phyloP scores from a whole-genome alignment of 2,329 filamentous ascomycete species.

The Sphaerostilbella broomeana region DNA sequence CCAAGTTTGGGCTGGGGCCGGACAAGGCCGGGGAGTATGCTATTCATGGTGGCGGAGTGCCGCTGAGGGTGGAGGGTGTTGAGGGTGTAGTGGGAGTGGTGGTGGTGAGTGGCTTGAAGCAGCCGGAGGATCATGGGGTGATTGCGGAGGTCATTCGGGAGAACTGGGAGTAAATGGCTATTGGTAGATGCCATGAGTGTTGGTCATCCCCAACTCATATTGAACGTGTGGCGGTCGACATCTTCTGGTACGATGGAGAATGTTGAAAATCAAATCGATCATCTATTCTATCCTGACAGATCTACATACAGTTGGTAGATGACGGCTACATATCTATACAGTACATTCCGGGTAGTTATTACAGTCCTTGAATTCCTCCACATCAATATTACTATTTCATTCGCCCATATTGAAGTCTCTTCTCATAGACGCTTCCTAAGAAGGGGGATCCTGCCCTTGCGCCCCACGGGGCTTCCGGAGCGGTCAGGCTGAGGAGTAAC shows the following conservation, averaged over 20 bases:
- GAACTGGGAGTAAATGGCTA: constrained; percentile 30
- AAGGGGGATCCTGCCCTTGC: neutral
- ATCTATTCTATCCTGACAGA: neutral
- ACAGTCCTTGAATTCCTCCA: too few relatives aligned
- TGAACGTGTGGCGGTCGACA: too few relatives aligned
- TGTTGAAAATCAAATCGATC: neutral
- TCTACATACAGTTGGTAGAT: constrained; percentile 3
- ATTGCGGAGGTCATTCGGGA: constrained; percentile 63
- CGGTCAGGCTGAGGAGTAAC: neutral
- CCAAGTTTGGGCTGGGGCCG: constrained; percentile 56
- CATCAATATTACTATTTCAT: neutral
- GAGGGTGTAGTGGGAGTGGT: constrained; percentile 71
- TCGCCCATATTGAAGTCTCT: neutral
- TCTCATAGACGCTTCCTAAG: constrained; percentile 1
- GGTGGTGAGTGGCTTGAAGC: constrained; percentile 68
- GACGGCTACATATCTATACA: neutral
- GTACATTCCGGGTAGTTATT: too few relatives aligned
- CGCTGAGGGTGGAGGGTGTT: constrained; percentile 63
- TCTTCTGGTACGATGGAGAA: too few relatives aligned
- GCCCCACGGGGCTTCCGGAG: constrained; percentile 2
- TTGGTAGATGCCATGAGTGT: too few relatives aligned
- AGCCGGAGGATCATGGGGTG: constrained; percentile 70
- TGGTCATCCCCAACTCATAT: too few relatives aligned
- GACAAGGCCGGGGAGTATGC: constrained; percentile 57
- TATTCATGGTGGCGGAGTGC: constrained; percentile 71